Percentiles rank a stretch among this genome's conserved stretches.
Conservation (phyloP, 2,329 filamentous ascomycete genomes). For the Aspergillus oerlinghausenensis region DNA sequence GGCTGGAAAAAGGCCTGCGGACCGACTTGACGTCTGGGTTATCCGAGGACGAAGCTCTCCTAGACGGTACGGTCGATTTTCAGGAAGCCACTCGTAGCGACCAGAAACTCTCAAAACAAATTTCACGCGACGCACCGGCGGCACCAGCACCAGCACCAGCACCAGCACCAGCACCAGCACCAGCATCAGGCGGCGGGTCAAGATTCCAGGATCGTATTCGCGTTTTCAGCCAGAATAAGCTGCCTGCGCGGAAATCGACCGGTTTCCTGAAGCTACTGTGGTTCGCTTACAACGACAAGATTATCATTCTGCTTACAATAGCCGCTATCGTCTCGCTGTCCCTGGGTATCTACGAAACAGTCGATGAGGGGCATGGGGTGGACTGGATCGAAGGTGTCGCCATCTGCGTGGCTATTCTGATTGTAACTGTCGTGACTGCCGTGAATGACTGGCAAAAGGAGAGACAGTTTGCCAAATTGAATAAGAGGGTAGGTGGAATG, state of each 20-base stretch:
- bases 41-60: conserved; percentile 66
- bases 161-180: conserved; percentile 5
- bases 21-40: conserved; percentile 69
- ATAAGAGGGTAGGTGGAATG: conserved; percentile 39
- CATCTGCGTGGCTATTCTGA: conserved; percentile 61
- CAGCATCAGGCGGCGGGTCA: conserved; percentile 13
- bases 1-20: conserved; percentile 73
- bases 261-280: conserved; percentile 59
- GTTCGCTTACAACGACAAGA: conserved; percentile 70
- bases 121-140: neutral
- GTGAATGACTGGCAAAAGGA: conserved; percentile 67
- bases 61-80: conserved; percentile 66
- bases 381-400: conserved; percentile 67
- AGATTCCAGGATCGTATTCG: conserved; percentile 55
- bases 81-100: conserved; percentile 56
- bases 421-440: conserved; percentile 60
- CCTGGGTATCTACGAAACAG: conserved; percentile 64
- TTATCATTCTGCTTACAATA: conserved; percentile 64
- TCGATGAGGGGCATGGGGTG: conserved; percentile 47
- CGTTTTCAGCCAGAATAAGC: conserved; percentile 56
- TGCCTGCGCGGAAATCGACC: conserved; percentile 61
- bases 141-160: conserved; percentile 4
- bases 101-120: conserved; percentile 12
- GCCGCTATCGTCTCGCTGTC: conserved; percentile 66
- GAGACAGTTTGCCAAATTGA: conserved; percentile 60